Evolutionary conservation across 208 protist genomes (phyloP).

Genomic region (Vickermania spadyakhi): DNA sequence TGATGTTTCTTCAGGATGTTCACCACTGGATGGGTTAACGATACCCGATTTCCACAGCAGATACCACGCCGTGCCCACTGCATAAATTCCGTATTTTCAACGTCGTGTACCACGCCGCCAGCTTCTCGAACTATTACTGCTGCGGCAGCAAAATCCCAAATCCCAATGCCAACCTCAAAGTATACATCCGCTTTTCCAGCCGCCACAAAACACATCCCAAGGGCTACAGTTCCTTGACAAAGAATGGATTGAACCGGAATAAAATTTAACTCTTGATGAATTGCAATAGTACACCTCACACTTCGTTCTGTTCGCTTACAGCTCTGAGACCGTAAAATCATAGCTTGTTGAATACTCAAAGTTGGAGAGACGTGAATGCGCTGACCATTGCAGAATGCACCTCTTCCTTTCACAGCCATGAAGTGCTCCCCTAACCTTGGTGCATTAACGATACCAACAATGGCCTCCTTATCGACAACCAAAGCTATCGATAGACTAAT

Average conservation of each 20-base stretch:
- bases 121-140: conserved; percentile 81
- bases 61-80: conserved; percentile 46
- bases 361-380: conserved; percentile 67
- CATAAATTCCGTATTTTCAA: conserved; percentile 51
- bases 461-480: conserved; percentile 47
- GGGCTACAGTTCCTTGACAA: conserved; percentile 52
- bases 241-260: conserved; percentile 64
- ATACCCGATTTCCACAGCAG: conserved; percentile 41
- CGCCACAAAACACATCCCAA: conserved; percentile 87
- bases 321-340: conserved; percentile 61
- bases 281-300: conserved; percentile 39
- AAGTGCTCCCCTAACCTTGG: conserved; percentile 79
- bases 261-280: conserved; percentile 48
- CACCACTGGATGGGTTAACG: not conserved
- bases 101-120: conserved; percentile 80
- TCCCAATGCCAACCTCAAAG: conserved; percentile 59
- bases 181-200: conserved; percentile 64
- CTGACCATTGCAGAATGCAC: conserved; percentile 83
- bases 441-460: conserved; percentile 74
- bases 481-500: conserved; percentile 81
- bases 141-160: conserved; percentile 74
- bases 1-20: not conserved
- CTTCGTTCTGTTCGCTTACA: conserved; percentile 39
- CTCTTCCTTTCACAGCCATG: conserved; percentile 61
- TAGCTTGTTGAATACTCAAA: conserved; percentile 26